Evolutionary conservation across 192 early-diverging fungal genomes (phyloP).

Genomic region (Geranomyces michiganensis): DNA sequence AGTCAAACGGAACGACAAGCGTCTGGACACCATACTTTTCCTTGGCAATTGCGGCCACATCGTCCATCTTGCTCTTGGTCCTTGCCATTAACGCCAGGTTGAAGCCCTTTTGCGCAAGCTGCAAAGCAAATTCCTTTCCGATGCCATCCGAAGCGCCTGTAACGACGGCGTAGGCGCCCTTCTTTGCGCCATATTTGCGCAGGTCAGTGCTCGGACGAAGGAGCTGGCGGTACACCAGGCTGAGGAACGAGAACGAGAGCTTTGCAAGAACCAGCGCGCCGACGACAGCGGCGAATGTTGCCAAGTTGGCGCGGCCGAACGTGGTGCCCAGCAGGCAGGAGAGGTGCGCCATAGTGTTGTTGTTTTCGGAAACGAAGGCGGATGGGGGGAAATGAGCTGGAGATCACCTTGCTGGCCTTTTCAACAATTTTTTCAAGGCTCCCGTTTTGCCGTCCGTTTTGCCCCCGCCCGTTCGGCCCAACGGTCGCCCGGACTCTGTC

Average conservation of each 20-base stretch:
- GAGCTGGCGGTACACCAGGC: constrained; percentile 18
- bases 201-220: constrained; percentile 43
- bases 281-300: constrained; percentile 22
- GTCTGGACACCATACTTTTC: constrained; percentile 56
- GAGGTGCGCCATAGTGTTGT: not conserved
- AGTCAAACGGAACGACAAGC: constrained; percentile 76
- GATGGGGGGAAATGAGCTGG: not conserved
- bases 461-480: too few species aligned
- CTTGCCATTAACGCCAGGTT: constrained; percentile 86
- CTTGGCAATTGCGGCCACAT: constrained; percentile 66
- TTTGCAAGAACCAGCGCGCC: constrained; percentile 16
- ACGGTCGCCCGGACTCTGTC: too few species aligned
- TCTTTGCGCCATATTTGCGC: constrained; percentile 57
- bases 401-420: not conserved
- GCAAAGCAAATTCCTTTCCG: constrained; percentile 90
- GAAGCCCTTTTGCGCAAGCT: constrained; percentile 81
- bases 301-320: constrained; percentile 19
- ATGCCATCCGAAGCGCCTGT: constrained; percentile 98
- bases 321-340: constrained; percentile 4
- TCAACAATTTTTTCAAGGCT: not conserved
- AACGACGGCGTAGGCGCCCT: constrained; percentile 77
- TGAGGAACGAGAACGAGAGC: constrained; percentile 20
- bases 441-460: too few species aligned
- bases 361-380: not conserved
- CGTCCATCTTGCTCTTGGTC: constrained; percentile 77